Evolutionary conservation across 148 eudicot species (phyloP), one percentile per base, ranked within the genome.

Genomic region (Rhododendron williamsianum): DNA sequence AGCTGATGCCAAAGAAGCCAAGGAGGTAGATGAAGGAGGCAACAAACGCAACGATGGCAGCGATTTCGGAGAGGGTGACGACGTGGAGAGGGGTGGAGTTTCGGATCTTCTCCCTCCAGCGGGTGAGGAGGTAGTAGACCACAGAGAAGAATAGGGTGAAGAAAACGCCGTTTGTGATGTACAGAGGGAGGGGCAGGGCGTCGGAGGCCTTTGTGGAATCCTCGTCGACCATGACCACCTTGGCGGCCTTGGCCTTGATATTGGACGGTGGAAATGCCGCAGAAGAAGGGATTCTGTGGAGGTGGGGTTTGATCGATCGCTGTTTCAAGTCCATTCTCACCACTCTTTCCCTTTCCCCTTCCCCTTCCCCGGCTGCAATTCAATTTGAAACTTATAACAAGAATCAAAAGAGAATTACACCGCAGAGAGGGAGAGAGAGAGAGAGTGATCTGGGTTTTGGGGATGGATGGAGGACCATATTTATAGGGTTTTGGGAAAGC

Each of bases 31-130:
- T 91, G 79, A 95, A 95, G 7, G 99, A 96, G 6, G 98, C 98
- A 2, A 95, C 51, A 25, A 96, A 90, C 7, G 94, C 87, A 23
- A 92, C 84, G 65, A 96, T 89, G 71, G 96, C 98, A 83, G 86
- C 87, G 74, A 96, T 91, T 81, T 96, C 99, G 58, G 98, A 93
- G 78, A 96, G 89, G 19, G 93, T 90, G 78, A 96, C 88, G 69
- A 96, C 92, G 76, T 96, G 98, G 46, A 96, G 95, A 82, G 98
- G 99, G 0, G 92, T 94, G n/a, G 97, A 95, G 82, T 89, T 93
- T 0, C 98, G 92, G 83, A 96, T 94, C 91, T 96, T 96, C 88
- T 94, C 97, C 48, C 98, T 91, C 99, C 99, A 96, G 2, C 99
- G 91, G 81, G 88, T 92, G 30, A 96, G 91, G 49, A 96, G 95